These are phyloP conservation scores for Ambrosia artemisiifolia DNA, from an alignment of 129 eudicot species.

Conservation along the genomic window DNA sequence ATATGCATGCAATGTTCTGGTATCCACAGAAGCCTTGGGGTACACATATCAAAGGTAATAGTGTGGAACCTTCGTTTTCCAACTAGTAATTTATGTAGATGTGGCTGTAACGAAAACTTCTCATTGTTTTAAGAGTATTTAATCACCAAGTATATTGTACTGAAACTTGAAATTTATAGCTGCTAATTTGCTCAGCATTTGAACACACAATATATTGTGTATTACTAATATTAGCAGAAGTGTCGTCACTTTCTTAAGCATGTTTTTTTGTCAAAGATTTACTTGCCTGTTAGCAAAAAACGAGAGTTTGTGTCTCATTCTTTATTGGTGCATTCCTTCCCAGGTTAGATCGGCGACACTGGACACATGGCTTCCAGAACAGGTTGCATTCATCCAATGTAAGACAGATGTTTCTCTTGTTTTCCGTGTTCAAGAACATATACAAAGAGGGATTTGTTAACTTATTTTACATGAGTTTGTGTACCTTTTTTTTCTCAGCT, in stretches of 20 bases:
- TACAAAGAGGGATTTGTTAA: conserved; percentile 2
- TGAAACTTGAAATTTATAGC: background rate
- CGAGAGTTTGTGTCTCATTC: conserved; percentile 17
- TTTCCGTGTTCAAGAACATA: background rate
- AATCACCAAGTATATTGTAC: conserved; percentile 11
- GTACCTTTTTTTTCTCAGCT: conserved; percentile 39
- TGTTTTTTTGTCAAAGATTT: background rate
- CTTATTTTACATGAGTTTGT: background rate
- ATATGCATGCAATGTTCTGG: conserved; percentile 99
- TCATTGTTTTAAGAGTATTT: background rate
- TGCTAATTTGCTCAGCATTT: conserved; percentile 4
- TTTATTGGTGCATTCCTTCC: conserved; percentile 21
- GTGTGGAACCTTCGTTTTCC: conserved; percentile 12
- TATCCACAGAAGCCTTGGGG: conserved; percentile 97
- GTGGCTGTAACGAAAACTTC: conserved; percentile 3
- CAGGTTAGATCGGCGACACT: conserved; percentile 96
- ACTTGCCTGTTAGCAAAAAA: conserved; percentile 1
- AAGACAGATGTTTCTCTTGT: conserved; percentile 29
- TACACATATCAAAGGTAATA: conserved; percentile 91
- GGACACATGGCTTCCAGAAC: conserved; percentile 99
- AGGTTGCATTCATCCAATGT: conserved; percentile 89
- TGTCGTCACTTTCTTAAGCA: background rate
- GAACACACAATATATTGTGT: background rate
- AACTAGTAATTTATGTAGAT: conserved; percentile 14
- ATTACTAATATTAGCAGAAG: conserved; percentile 5